Percentiles rank a stretch among this genome's conserved stretches.
Evolutionary conservation across 345 rosid species (phyloP).

Genomic region (Populus nigra): DNA sequence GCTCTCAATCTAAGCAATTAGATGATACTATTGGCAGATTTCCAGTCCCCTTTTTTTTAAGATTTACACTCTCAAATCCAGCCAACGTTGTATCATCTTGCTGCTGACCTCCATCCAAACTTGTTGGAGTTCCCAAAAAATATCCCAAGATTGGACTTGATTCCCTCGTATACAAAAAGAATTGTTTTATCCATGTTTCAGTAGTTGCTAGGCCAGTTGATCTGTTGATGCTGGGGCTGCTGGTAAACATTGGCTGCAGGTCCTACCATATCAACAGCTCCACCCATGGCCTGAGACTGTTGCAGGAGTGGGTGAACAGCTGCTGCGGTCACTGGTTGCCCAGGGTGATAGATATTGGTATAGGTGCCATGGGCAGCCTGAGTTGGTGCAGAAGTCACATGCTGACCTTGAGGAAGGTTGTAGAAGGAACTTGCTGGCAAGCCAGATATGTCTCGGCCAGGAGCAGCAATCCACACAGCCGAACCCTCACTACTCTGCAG

Average conservation of each 20-base stretch:
- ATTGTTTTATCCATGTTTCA: constrained; percentile 43
- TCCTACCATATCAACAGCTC: constrained; percentile 70
- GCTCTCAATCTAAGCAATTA: constrained; percentile 35
- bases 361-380: constrained; percentile 69
- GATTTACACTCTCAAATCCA: constrained; percentile 30
- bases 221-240: constrained; percentile 89
- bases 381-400: constrained; percentile 65
- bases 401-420: constrained; percentile 84
- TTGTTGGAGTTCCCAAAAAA: constrained; percentile 43
- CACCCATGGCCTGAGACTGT: constrained; percentile 70
- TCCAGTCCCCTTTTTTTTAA: constrained; percentile 21
- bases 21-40: constrained; percentile 37
- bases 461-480: constrained; percentile 78
- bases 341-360: constrained; percentile 69
- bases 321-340: constrained; percentile 65
- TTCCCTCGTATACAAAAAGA: constrained; percentile 33
- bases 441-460: constrained; percentile 68
- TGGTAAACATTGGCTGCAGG: constrained; percentile 71
- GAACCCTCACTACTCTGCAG: constrained; percentile 81
- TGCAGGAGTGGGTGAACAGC: constrained; percentile 70
- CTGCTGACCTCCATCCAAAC: constrained; percentile 36
- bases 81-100: constrained; percentile 32
- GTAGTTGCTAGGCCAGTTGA: constrained; percentile 87
- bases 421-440: constrained; percentile 75
- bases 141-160: constrained; percentile 35